Conservation (phyloP, 1,284 basidiomycete species). For the Microbotryum intermedium region DNA sequence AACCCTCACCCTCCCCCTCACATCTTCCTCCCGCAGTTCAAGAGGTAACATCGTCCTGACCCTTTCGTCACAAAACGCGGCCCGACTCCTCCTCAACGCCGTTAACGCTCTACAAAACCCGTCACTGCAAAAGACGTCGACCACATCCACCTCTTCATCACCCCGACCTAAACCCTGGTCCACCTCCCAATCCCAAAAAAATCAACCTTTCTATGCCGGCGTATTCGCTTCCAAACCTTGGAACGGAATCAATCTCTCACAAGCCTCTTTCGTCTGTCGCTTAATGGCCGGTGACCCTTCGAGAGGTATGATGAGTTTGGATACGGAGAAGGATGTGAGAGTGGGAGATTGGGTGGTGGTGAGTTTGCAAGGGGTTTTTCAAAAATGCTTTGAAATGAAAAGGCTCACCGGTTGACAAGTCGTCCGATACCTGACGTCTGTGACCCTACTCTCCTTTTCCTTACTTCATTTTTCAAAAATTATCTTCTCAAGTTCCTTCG, state of each 20-base stretch:
- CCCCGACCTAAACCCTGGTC: background rate
- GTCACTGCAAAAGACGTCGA: background rate
- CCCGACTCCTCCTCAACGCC: slow-evolving; percentile 11
- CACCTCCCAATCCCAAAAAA: slow-evolving; percentile 13
- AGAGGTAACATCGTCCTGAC: slow-evolving; percentile 27
- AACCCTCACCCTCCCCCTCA: no score
- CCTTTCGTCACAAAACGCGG: slow-evolving; percentile 22
- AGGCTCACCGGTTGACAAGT: no score
- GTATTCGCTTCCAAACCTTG: slow-evolving; percentile 5
- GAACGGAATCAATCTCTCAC: slow-evolving; percentile 5
- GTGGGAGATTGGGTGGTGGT: slow-evolving; percentile 12
- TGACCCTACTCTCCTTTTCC: no score
- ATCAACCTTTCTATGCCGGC: slow-evolving; percentile 28
- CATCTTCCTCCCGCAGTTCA: slow-evolving; percentile 4
- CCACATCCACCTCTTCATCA: slow-evolving; percentile 3
- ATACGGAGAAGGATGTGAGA: slow-evolving; percentile 22
- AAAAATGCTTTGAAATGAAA: no score
- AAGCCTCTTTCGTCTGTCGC: slow-evolving; percentile 13
- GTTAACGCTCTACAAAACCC: slow-evolving; percentile 14
- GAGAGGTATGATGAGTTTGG: slow-evolving; percentile 23
- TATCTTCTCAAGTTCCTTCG: no score
- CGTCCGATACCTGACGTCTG: no score
- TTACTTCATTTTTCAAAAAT: no score
- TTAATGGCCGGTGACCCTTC: slow-evolving; percentile 27
- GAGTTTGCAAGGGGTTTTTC: no score